Evolutionary conservation across 331 rosid genomes (phyloP).

Genomic region (Erythrophleum ivorense): DNA sequence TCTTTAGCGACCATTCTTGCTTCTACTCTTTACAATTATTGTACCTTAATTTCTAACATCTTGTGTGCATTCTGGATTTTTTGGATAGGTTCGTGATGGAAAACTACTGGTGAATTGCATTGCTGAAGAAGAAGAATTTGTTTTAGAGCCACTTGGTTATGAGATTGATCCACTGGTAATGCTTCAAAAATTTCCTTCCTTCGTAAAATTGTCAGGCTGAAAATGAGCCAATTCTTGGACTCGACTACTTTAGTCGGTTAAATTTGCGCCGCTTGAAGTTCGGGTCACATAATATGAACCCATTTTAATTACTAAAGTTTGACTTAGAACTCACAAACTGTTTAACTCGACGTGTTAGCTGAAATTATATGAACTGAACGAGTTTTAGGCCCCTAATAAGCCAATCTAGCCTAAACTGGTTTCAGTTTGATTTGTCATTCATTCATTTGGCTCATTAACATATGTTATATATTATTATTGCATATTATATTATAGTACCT

Average conservation of each 20-base stretch:
- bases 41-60: conserved; percentile 15
- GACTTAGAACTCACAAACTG: too few relatives aligned
- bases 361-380: too few relatives aligned
- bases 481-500: neutral
- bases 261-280: neutral
- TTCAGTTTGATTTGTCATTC: neutral
- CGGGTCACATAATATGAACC: too few relatives aligned
- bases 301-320: too few relatives aligned
- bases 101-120: conserved; percentile 75
- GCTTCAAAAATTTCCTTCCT: neutral
- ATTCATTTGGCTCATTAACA: neutral
- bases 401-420: neutral
- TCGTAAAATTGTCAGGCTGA: neutral
- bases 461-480: neutral
- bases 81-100: conserved; percentile 69
- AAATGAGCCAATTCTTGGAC: neutral
- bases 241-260: neutral
- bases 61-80: conserved; percentile 29
- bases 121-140: conserved; percentile 72
- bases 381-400: neutral
- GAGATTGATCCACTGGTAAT: conserved; percentile 77
- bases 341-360: neutral
- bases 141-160: conserved; percentile 79
- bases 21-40: neutral
- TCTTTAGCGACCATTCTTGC: neutral